Conservation (phyloP, 2,329 filamentous ascomycete genomes). For the Colletotrichum chlorophyti region DNA sequence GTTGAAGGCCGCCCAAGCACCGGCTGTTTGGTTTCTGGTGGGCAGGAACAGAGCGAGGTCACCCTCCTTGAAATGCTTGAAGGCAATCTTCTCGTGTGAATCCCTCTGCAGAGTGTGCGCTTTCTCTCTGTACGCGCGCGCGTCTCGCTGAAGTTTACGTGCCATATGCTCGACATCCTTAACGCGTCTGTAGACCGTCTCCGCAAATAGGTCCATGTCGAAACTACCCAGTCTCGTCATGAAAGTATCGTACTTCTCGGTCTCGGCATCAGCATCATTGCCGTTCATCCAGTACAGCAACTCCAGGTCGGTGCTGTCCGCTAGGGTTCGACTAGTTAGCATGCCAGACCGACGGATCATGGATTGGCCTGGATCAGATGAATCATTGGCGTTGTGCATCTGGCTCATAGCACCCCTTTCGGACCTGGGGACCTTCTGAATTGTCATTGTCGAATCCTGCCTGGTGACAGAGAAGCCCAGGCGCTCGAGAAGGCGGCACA, state of each 20-base stretch:
- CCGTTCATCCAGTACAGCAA: slow-evolving; percentile 85
- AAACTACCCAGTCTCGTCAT: slow-evolving; percentile 78
- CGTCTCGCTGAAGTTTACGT: slow-evolving; percentile 91
- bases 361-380: slow-evolving; percentile 56
- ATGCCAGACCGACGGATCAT: slow-evolving; percentile 62
- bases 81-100: slow-evolving; percentile 94
- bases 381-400: slow-evolving; percentile 62
- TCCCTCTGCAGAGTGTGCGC: slow-evolving; percentile 82
- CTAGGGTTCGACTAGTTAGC: slow-evolving; percentile 58
- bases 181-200: slow-evolving; percentile 85
- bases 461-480: slow-evolving; percentile 84
- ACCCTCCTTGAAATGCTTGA: slow-evolving; percentile 93
- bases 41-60: slow-evolving; percentile 94
- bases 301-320: slow-evolving; percentile 71
- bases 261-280: slow-evolving; percentile 69
- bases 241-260: slow-evolving; percentile 76
- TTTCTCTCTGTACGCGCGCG: slow-evolving; percentile 85
- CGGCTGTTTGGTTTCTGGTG: slow-evolving; percentile 90
- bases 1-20: slow-evolving; percentile 98
- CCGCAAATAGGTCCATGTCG: slow-evolving; percentile 82
- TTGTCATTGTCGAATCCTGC: slow-evolving; percentile 73
- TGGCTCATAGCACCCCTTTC: slow-evolving; percentile 56
- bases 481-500: slow-evolving; percentile 84
- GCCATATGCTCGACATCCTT: slow-evolving; percentile 94
- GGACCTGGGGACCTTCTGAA: slow-evolving; percentile 73